Evolutionary conservation across 2,329 filamentous ascomycete species (phyloP).

Genomic region (Neophaeococcomyces aloes): DNA sequence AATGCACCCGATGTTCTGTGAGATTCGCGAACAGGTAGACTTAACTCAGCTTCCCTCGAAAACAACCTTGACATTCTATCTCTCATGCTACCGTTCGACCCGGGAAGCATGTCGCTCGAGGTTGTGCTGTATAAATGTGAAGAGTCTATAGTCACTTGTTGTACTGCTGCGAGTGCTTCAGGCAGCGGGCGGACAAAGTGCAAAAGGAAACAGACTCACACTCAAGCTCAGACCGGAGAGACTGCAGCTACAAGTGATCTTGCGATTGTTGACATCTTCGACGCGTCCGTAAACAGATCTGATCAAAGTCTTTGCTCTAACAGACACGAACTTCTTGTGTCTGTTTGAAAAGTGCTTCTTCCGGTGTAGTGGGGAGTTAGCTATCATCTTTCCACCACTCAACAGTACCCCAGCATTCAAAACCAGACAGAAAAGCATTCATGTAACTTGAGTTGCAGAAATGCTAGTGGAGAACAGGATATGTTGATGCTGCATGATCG

Average conservation of each 20-base stretch:
- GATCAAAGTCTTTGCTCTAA: background rate
- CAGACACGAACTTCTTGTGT: no score
- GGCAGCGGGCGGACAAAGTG: background rate
- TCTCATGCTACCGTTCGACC: background rate
- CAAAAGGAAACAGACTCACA: background rate
- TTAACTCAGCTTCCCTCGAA: background rate
- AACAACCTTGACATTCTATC: conserved; percentile 5
- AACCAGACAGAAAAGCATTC: conserved; percentile 1
- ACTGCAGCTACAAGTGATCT: background rate
- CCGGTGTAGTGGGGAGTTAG: background rate
- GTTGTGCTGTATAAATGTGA: background rate
- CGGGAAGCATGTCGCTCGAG: background rate
- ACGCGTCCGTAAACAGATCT: conserved; percentile 1
- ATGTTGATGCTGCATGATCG: background rate
- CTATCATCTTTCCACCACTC: background rate
- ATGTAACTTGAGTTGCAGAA: background rate
- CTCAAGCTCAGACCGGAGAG: background rate
- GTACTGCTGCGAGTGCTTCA: background rate
- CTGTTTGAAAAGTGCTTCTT: conserved; percentile 1
- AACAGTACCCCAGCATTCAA: background rate
- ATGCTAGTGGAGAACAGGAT: background rate
- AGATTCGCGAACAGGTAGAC: background rate
- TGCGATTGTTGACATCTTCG: background rate
- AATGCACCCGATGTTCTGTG: conserved; percentile 5
- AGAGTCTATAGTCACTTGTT: background rate